A percentile compares a stretch with the other conserved stretches of the same genome.
Conservation (phyloP, 1,139 yeast genomes). For the Hansenula lynferdii region DNA sequence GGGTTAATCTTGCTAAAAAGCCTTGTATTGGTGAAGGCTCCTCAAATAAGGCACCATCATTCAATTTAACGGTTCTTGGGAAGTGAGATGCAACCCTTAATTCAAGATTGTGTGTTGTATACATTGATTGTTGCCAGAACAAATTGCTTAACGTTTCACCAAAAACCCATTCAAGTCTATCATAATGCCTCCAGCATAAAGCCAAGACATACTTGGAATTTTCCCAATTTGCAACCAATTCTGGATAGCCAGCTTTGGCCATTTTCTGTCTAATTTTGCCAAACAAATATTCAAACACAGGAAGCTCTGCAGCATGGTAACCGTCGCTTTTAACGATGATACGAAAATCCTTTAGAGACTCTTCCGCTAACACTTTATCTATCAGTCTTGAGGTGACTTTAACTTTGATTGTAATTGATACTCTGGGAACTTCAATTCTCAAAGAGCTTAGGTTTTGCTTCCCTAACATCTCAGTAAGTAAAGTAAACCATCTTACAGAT, state of each 20-base stretch:
- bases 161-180: constrained; percentile 70
- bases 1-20: constrained; percentile 55
- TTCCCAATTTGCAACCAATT: constrained; percentile 18
- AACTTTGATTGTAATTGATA: constrained; percentile 41
- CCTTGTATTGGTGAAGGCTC: constrained; percentile 81
- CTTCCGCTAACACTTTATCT: constrained; percentile 11
- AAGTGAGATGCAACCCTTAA: constrained; percentile 48
- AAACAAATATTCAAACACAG: constrained; percentile 33
- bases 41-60: constrained; percentile 13
- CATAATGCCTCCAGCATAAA: constrained; percentile 63
- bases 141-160: constrained; percentile 47
- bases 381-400: constrained; percentile 29
- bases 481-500: constrained; percentile 59
- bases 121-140: constrained; percentile 39
- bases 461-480: constrained; percentile 43
- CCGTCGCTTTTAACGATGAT: constrained; percentile 26
- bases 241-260: constrained; percentile 17
- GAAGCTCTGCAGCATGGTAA: constrained; percentile 31
- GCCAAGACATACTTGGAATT: constrained; percentile 34
- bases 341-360: constrained; percentile 1
- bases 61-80: constrained; percentile 29
- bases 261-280: constrained; percentile 17
- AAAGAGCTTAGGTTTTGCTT: constrained; percentile 22
- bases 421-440: constrained; percentile 46
- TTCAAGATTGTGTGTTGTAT: constrained; percentile 47